Base-by-base conservation (phyloP, 2,329 filamentous ascomycete genomes). In the Xylaria hypoxylon region DNA sequence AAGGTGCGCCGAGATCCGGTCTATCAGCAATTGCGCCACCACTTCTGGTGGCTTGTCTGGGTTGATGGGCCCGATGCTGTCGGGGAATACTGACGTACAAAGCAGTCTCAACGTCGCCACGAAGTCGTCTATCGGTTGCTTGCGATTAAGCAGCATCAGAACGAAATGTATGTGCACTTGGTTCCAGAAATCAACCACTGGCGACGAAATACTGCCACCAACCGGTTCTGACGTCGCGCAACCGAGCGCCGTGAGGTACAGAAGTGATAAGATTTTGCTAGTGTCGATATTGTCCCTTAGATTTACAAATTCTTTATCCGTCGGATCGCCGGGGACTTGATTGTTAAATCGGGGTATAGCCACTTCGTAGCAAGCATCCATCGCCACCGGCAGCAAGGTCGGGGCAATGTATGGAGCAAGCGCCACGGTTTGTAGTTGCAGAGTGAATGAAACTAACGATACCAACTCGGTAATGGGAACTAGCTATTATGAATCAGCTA, bases 1-100 rank as follows among this genome's bases (percentile, higher is more conserved):
- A 17, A 94, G 83, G 59, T 89, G 84, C 22, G 84, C 83, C 2
- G 88, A 89, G 7, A 92, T 83, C 2, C 87, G 85, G 58, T 90
- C 87, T 48, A 93, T 85, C 11, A 90, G 79, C 38, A 77, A 75
- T 28, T 70, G 79, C 40, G 81, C 87, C 67, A 80, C 77, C 45
- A 82, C 74, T n/a, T 79, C 74, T 17, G 82, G 75, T 13, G 83
- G 80, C 35, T 80, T 78, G 24, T 81, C 79, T 0, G 81, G 77
- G 2, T 79, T 78, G 59, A 93, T 88, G 17, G 91, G 87, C 0
- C 92, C 92, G 56, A 95, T 88, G 1, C 87, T 90, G 1, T 83
- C 80, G 0, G 85, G 79, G 0, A 92, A 82, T 0, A 87, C 84
- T 5, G 91, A 93, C 0, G 90, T 91, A 40, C 85, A 84, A 1